A percentile compares a stretch with the other conserved stretches of the same genome.
Evolutionary conservation across 1,284 basidiomycete genomes (phyloP).

Genomic region (Trichosporon ovoides): DNA sequence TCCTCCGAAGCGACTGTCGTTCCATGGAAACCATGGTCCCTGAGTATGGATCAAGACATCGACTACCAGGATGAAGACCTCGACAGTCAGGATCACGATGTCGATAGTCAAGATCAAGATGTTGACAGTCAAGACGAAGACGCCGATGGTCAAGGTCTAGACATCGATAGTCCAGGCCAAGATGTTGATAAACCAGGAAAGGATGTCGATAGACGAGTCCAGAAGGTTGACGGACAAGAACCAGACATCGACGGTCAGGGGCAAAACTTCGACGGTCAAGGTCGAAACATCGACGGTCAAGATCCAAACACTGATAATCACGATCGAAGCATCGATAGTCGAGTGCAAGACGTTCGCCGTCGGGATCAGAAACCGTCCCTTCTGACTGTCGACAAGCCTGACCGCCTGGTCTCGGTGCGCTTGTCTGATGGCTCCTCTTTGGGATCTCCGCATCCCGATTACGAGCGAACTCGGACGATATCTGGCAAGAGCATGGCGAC

Average conservation of each 20-base stretch:
- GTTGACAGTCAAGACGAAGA: too few relatives aligned
- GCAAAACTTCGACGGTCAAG: not conserved
- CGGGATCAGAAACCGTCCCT: not conserved
- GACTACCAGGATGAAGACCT: not conserved
- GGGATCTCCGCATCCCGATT: not conserved
- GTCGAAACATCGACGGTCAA: too few relatives aligned
- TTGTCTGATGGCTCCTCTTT: not conserved
- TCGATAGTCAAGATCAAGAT: too few relatives aligned
- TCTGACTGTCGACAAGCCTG: not conserved
- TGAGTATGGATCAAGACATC: not conserved
- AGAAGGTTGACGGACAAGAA: too few relatives aligned
- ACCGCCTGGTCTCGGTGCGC: not conserved
- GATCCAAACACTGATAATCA: too few relatives aligned
- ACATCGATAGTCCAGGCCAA: not conserved
- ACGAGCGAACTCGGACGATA: not conserved
- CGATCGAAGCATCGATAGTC: too few relatives aligned
- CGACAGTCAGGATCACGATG: not conserved
- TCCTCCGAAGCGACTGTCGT: slow-evolving; percentile 3
- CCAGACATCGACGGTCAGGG: not conserved
- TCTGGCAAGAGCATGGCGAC: slow-evolving; percentile 1
- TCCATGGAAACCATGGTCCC: not conserved
- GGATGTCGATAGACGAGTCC: too few relatives aligned
- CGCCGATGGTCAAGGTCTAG: too few relatives aligned
- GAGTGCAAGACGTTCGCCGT: not conserved
- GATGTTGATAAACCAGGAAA: too few relatives aligned